phyloP scores from a whole-genome alignment of 352 stramenopile genomes.

The Globisporangium megalacanthum region DNA sequence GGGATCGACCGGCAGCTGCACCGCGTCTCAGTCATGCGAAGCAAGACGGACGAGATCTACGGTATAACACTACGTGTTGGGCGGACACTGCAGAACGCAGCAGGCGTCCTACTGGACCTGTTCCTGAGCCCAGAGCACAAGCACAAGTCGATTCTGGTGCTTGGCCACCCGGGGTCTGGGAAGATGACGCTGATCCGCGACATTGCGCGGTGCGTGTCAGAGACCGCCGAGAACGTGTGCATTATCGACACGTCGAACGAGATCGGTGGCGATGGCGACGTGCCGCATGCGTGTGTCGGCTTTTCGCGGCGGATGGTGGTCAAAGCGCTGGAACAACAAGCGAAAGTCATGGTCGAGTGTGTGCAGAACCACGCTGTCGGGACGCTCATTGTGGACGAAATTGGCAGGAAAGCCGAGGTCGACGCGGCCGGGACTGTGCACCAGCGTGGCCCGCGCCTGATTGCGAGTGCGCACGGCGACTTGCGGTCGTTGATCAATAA shows the following conservation, averaged over 20 bases:
- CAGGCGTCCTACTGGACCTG: slow-evolving; percentile 61
- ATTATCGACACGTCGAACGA: slow-evolving; percentile 91
- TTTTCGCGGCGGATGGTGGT: slow-evolving; percentile 82
- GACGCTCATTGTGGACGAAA: slow-evolving; percentile 88
- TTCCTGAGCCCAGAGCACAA: slow-evolving; percentile 38
- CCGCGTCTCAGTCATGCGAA: slow-evolving; percentile 71
- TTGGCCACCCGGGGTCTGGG: slow-evolving; percentile 58
- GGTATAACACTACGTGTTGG: slow-evolving; percentile 75
- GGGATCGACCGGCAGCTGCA: slow-evolving; percentile 71
- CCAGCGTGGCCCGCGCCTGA: slow-evolving; percentile 72
- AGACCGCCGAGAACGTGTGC: slow-evolving; percentile 61
- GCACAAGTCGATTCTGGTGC: slow-evolving; percentile 53
- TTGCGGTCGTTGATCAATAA: slow-evolving; percentile 84
- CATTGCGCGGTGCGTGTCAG: slow-evolving; percentile 54
- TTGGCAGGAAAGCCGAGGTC: slow-evolving; percentile 76
- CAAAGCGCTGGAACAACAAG: slow-evolving; percentile 52
- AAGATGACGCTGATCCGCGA: slow-evolving; percentile 88
- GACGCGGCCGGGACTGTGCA: slow-evolving; percentile 57
- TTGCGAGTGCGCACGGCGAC: slow-evolving; percentile 84
- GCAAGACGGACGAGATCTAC: slow-evolving; percentile 47
- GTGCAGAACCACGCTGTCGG: slow-evolving; percentile 89
- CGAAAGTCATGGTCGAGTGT: slow-evolving; percentile 82
- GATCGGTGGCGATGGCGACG: slow-evolving; percentile 82
- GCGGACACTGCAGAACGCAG: slow-evolving; percentile 49
- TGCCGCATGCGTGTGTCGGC: slow-evolving; percentile 73